Percentiles rank a stretch among this genome's conserved stretches.
phyloP scores from a whole-genome alignment of 768 basidiomycete species.

The Kwoniella mangroviensis region DNA sequence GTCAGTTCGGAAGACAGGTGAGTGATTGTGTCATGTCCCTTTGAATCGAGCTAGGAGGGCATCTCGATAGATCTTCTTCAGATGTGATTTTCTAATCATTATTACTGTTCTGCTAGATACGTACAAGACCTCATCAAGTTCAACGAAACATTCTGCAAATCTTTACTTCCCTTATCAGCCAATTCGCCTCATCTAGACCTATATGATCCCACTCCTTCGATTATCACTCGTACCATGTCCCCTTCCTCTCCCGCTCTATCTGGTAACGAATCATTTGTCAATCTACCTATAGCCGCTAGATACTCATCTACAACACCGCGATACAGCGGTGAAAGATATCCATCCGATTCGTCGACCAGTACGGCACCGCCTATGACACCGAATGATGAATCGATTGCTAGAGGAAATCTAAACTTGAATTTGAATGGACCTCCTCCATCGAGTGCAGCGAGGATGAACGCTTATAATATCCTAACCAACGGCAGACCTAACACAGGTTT shows the following conservation, averaged over 20 bases:
- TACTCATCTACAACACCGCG: slow-evolving; percentile 64
- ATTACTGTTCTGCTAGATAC: slow-evolving; percentile 66
- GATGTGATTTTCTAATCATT: neutral
- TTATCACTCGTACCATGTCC: slow-evolving; percentile 39
- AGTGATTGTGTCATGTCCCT: slow-evolving; percentile 8
- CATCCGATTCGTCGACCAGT: slow-evolving; percentile 22
- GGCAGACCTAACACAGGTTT: slow-evolving; percentile 40
- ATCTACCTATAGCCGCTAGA: slow-evolving; percentile 85
- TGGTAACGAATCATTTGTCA: slow-evolving; percentile 67
- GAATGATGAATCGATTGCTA: slow-evolving; percentile 10
- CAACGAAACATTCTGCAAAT: slow-evolving; percentile 90
- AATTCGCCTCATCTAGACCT: slow-evolving; percentile 43
- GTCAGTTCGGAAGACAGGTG: slow-evolving; percentile 94
- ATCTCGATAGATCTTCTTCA: no score
- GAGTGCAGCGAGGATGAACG: slow-evolving; percentile 40
- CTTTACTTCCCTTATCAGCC: slow-evolving; percentile 82
- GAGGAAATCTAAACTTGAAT: slow-evolving; percentile 3
- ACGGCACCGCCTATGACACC: slow-evolving; percentile 23
- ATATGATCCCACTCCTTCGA: slow-evolving; percentile 27
- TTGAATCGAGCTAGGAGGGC: no score
- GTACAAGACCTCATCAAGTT: slow-evolving; percentile 86
- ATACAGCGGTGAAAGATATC: slow-evolving; percentile 16
- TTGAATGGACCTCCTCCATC: slow-evolving; percentile 10
- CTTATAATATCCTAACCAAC: slow-evolving; percentile 46
- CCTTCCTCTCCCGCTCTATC: slow-evolving; percentile 63